Conservation (phyloP, 148 eudicot genomes). For the Agrostemma githago region DNA sequence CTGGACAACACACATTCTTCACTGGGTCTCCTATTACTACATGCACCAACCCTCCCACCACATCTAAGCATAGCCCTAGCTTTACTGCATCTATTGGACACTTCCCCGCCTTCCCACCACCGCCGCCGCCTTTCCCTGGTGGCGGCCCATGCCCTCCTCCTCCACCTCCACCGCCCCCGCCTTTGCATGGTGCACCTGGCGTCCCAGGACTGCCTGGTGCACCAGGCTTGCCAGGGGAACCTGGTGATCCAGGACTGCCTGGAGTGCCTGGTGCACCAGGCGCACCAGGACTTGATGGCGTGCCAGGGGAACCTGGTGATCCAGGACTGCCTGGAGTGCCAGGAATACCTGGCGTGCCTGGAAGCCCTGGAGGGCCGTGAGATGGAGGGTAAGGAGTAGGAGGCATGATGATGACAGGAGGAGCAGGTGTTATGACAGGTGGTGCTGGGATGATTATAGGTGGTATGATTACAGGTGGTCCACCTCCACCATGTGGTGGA, state of each 20-base stretch:
- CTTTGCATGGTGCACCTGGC: slow-evolving; percentile 16
- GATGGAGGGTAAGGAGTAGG: slow-evolving; percentile 44
- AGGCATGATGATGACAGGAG: slow-evolving; percentile 43
- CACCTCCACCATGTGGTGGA: slow-evolving; percentile 25
- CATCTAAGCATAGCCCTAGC: slow-evolving; percentile 82
- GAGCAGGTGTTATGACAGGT: slow-evolving; percentile 23
- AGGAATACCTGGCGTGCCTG: slow-evolving; percentile 20
- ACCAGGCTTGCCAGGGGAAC: too few species aligned
- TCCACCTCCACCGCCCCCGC: slow-evolving; percentile 19
- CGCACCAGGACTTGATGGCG: background rate
- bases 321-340: slow-evolving; percentile 15
- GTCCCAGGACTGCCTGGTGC: slow-evolving; percentile 8
- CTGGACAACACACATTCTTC: slow-evolving; percentile 76
- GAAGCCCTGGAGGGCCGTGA: slow-evolving; percentile 24
- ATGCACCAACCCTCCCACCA: slow-evolving; percentile 83
- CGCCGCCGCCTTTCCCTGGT: slow-evolving; percentile 25
- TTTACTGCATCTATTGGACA: slow-evolving; percentile 84
- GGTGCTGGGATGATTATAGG: slow-evolving; percentile 26
- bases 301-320: slow-evolving; percentile 7
- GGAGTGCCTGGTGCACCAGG: slow-evolving; percentile 25
- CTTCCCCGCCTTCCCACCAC: slow-evolving; percentile 30
- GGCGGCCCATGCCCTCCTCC: slow-evolving; percentile 17
- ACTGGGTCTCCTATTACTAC: slow-evolving; percentile 75
- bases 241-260: too few species aligned
- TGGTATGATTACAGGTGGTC: slow-evolving; percentile 42